Evolutionary conservation across 805 yeast genomes (phyloP).

Genomic region (Candida ortonii): DNA sequence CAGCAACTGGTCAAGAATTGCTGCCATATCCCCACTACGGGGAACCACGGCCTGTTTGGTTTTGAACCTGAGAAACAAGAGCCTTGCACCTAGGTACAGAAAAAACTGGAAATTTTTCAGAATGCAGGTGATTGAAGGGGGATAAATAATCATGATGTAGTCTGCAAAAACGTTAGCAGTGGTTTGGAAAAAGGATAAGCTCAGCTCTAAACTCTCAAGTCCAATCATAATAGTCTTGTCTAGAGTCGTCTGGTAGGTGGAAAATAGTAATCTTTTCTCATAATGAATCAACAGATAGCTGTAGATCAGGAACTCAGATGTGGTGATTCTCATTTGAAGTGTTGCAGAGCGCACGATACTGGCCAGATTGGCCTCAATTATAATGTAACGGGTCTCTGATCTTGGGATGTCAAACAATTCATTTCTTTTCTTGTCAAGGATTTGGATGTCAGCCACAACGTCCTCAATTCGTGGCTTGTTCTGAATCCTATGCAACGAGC

Average conservation of each 20-base stretch:
- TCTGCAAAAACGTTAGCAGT: conserved; percentile 7
- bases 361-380: not conserved
- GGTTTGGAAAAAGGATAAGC: conserved; percentile 6
- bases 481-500: conserved; percentile 19
- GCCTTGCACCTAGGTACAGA: conserved; percentile 12
- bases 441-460: conserved; percentile 18
- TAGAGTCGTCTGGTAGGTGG: conserved; percentile 6
- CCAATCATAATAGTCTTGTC: conserved; percentile 1
- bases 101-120: conserved; percentile 15
- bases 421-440: conserved; percentile 10
- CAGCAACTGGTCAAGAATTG: conserved; percentile 1
- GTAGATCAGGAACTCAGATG: conserved; percentile 16
- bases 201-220: conserved; percentile 7
- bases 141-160: conserved; percentile 9
- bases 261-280: conserved; percentile 10
- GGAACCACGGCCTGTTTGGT: not conserved
- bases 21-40: not conserved
- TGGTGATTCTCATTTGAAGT: conserved; percentile 6
- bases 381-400: not conserved
- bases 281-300: conserved; percentile 21
- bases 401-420: conserved; percentile 1
- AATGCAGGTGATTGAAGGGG: conserved; percentile 8
- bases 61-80: conserved; percentile 7
- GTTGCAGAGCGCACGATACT: conserved; percentile 3
- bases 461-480: conserved; percentile 22